Percentiles rank a stretch among this genome's conserved stretches.
phyloP scores from a whole-genome alignment of 202 grass and related monocot genomes.

The Cymbopogon flexuosus region DNA sequence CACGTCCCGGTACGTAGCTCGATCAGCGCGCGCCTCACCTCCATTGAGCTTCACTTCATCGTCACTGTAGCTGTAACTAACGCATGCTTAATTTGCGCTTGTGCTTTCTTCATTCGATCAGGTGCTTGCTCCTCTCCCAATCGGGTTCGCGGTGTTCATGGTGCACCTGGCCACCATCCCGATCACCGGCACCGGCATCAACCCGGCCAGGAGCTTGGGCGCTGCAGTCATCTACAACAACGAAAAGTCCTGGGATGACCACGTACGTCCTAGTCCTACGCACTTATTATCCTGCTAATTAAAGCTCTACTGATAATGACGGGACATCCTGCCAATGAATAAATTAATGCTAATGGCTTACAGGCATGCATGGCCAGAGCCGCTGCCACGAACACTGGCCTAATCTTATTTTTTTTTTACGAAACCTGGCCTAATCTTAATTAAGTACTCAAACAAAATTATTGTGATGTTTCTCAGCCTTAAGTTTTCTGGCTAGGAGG shows the following conservation, averaged over 20 bases:
- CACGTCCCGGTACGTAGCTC: conserved; percentile 56
- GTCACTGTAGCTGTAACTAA: not conserved
- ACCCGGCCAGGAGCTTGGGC: conserved; percentile 65
- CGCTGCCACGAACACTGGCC: not conserved
- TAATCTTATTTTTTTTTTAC: too few species aligned
- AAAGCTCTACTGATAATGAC: conserved; percentile 6
- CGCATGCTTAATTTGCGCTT: not conserved
- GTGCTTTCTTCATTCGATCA: conserved; percentile 11
- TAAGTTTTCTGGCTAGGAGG: not conserved
- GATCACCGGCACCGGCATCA: conserved; percentile 69
- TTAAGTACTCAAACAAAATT: not conserved
- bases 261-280: conserved; percentile 36
- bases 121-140: conserved; percentile 75
- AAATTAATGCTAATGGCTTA: conserved; percentile 16
- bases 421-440: not conserved
- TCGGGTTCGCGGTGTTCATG: conserved; percentile 81
- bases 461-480: not conserved
- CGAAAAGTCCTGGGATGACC: conserved; percentile 64
- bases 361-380: conserved; percentile 17
- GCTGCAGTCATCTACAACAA: conserved; percentile 75
- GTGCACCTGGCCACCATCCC: conserved; percentile 72
- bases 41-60: not conserved
- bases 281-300: not conserved
- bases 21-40: too few species aligned
- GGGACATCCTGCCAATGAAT: not conserved